Evolutionary conservation across 768 basidiomycete species (phyloP).

Genomic region (Hypholoma fasciculare): DNA sequence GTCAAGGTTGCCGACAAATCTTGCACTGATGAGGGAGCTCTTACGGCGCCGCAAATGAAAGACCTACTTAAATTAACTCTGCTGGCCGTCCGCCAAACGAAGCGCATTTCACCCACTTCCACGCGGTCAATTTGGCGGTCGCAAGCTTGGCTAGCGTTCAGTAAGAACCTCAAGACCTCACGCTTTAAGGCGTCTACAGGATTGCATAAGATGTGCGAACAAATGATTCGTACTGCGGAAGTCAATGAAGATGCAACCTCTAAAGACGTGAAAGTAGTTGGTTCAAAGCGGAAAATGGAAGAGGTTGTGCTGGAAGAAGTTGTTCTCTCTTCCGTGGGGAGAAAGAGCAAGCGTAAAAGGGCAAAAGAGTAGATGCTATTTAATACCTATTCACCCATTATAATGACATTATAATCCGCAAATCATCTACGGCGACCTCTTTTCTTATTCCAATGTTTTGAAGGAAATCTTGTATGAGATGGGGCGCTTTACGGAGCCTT

Average conservation of each 20-base stretch:
- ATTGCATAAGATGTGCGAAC: constrained; percentile 63
- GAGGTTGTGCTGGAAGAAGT: constrained; percentile 24
- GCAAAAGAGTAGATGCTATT: constrained; percentile 36
- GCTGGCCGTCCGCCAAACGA: constrained; percentile 64
- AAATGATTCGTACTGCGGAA: constrained; percentile 42
- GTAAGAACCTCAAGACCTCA: constrained; percentile 46
- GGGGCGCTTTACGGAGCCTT: constrained; percentile 23
- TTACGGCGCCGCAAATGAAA: constrained; percentile 70
- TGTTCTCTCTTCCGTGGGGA: constrained; percentile 6
- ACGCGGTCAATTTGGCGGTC: constrained; percentile 57
- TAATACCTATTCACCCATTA: constrained; percentile 15
- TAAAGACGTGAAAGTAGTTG: constrained; percentile 18
- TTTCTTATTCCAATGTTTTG: constrained; percentile 12
- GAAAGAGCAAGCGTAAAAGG: constrained; percentile 39
- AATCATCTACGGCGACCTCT: constrained; percentile 25
- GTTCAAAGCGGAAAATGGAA: constrained; percentile 29
- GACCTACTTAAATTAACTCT: constrained; percentile 76
- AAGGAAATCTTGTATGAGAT: constrained; percentile 27
- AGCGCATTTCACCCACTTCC: constrained; percentile 37
- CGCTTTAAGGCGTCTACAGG: constrained; percentile 64
- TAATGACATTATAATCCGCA: constrained; percentile 24
- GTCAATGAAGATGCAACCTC: constrained; percentile 12
- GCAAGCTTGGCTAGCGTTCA: constrained; percentile 52
- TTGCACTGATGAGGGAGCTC: constrained; percentile 42
- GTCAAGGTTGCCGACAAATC: constrained; percentile 48